Percentiles rank a stretch among this genome's conserved stretches.
Conservation (phyloP, 768 basidiomycete species). For the Hortiboletus campestris region DNA sequence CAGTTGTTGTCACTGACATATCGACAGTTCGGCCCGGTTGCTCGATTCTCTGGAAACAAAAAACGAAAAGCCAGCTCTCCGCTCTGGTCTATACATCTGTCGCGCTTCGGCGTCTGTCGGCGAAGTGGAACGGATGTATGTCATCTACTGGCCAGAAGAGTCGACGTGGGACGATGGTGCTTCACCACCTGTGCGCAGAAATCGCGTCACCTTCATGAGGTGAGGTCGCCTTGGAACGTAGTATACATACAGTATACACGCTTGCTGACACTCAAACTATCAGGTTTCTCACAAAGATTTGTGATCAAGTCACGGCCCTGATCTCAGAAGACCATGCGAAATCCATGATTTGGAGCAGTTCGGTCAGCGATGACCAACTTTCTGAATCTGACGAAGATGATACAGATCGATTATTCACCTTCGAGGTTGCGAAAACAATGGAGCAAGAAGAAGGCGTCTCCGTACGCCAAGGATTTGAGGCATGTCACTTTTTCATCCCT, state of each 20-base stretch:
- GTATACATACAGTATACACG: not conserved
- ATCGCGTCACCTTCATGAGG: conserved; percentile 63
- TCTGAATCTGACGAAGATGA: conserved; percentile 36
- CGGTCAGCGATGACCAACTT: conserved; percentile 25
- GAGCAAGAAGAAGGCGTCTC: conserved; percentile 55
- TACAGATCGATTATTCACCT: conserved; percentile 52
- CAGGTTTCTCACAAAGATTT: conserved; percentile 59
- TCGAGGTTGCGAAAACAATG: conserved; percentile 53
- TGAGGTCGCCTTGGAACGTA: conserved; percentile 15
- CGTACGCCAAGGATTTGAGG: conserved; percentile 45
- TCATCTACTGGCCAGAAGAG: conserved; percentile 64
- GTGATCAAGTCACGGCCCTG: conserved; percentile 51
- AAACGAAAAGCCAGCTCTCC: conserved; percentile 28
- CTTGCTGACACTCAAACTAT: not conserved
- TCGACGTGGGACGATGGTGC: conserved; percentile 56
- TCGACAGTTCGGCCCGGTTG: conserved; percentile 14
- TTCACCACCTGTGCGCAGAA: conserved; percentile 44
- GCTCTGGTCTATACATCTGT: conserved; percentile 52
- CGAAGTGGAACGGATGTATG: conserved; percentile 34
- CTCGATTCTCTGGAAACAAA: not conserved
- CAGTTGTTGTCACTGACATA: not conserved
- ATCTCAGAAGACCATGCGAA: conserved; percentile 47
- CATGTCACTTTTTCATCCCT: conserved; percentile 13
- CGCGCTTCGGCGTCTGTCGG: conserved; percentile 13
- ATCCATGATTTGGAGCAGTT: conserved; percentile 43